phyloP scores from a whole-genome alignment of 1,284 basidiomycete species.

The Ganoderma lingzhi region DNA sequence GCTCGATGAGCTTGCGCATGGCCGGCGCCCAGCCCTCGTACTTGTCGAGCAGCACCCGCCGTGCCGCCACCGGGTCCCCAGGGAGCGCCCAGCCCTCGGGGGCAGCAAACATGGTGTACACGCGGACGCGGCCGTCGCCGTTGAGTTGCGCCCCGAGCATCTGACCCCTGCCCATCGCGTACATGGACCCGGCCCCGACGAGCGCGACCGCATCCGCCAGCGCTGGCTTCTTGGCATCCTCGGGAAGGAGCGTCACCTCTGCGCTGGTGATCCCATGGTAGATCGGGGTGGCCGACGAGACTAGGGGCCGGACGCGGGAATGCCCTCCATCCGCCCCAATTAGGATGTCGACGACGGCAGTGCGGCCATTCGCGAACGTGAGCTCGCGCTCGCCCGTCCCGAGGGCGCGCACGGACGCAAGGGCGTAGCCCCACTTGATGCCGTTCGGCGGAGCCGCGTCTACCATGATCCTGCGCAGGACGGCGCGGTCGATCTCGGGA shows the following conservation, averaged over 20 bases:
- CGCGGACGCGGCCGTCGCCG: constrained; percentile 24
- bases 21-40: constrained; percentile 25
- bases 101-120: constrained; percentile 15
- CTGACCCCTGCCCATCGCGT: constrained; percentile 6
- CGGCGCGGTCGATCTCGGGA: constrained; percentile 28
- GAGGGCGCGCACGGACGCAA: constrained; percentile 10
- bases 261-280: constrained; percentile 21
- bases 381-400: constrained; percentile 19
- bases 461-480: constrained; percentile 27
- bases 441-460: constrained; percentile 16
- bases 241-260: constrained; percentile 20
- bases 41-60: constrained; percentile 14
- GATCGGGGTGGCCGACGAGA: constrained; percentile 20
- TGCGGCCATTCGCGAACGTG: constrained; percentile 23
- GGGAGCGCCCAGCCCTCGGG: constrained; percentile 21
- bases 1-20: constrained; percentile 23
- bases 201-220: constrained; percentile 19
- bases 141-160: constrained; percentile 13
- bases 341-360: constrained; percentile 35
- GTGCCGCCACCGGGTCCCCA: constrained; percentile 14
- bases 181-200: constrained; percentile 19
- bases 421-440: constrained; percentile 22
- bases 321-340: constrained; percentile 58
- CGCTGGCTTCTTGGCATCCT: constrained; percentile 7
- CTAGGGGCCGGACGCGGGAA: constrained; percentile 49